Evolutionary conservation across 345 rosid species (phyloP).

Genomic region (Turnera subulata): DNA sequence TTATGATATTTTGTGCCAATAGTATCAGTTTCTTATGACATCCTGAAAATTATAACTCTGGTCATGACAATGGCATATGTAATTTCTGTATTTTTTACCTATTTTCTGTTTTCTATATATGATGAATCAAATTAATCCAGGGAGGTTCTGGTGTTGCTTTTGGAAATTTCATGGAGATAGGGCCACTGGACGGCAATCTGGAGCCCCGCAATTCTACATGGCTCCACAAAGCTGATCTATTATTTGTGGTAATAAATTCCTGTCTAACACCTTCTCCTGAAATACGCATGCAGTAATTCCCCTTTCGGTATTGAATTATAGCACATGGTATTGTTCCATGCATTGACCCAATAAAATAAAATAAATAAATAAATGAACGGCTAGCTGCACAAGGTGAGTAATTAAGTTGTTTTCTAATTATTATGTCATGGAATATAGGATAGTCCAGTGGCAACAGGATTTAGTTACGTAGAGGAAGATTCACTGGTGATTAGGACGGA

Average conservation of each 20-base stretch:
- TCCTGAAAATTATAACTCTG: not conserved
- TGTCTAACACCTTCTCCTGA: no score
- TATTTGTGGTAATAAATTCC: conserved; percentile 30
- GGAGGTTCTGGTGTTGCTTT: conserved; percentile 36
- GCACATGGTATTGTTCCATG: no score
- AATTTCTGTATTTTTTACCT: no score
- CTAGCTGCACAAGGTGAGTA: not conserved
- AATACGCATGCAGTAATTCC: no score
- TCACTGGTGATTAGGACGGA: conserved; percentile 33
- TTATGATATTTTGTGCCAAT: not conserved
- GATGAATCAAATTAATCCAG: conserved; percentile 6
- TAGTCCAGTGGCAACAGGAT: conserved; percentile 44
- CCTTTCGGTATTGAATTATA: not conserved
- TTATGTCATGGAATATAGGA: conserved; percentile 22
- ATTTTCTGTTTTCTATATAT: not conserved
- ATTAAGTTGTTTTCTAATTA: not conserved
- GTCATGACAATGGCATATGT: no score
- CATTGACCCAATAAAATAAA: no score
- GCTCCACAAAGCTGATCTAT: conserved; percentile 45
- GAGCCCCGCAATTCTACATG: conserved; percentile 37
- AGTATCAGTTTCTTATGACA: no score
- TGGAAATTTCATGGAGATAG: conserved; percentile 42
- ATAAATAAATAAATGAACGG: no score
- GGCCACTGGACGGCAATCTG: conserved; percentile 35
- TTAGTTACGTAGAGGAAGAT: conserved; percentile 37